Percentiles rank a stretch among this genome's conserved stretches.
Conservation (phyloP, 2,329 filamentous ascomycete species). For the Arthrobotrys musiformis region DNA sequence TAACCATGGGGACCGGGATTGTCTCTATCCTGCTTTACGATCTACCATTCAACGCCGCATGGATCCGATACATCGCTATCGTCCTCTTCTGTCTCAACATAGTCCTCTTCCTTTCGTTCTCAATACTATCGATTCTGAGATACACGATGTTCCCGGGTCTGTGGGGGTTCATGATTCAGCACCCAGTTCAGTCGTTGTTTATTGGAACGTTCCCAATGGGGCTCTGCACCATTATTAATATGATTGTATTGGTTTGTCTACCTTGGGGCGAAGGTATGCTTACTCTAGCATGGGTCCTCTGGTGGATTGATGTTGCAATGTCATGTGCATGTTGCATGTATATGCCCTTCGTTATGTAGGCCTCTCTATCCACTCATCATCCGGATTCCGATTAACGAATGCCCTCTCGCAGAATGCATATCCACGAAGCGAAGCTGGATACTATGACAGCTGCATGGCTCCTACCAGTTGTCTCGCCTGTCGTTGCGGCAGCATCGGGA, state of each 20-base stretch:
- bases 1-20: constrained; percentile 76
- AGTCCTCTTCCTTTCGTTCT: constrained; percentile 69
- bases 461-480: constrained; percentile 74
- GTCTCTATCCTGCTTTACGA: constrained; percentile 72
- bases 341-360: constrained; percentile 70
- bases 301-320: constrained; percentile 70
- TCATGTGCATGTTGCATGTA: constrained; percentile 69
- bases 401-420: constrained; percentile 57
- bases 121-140: constrained; percentile 69
- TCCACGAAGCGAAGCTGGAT: constrained; percentile 65
- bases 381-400: background rate
- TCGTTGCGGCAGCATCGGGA: constrained; percentile 74
- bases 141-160: constrained; percentile 75
- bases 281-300: constrained; percentile 69
- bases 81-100: constrained; percentile 72
- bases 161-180: constrained; percentile 73
- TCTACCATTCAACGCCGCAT: constrained; percentile 71
- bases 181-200: constrained; percentile 76
- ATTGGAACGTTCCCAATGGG: constrained; percentile 76
- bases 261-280: constrained; percentile 72
- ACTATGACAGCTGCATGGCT: constrained; percentile 74
- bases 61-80: constrained; percentile 71
- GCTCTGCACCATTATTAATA: constrained; percentile 74
- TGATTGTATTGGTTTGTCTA: constrained; percentile 71
- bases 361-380: constrained; percentile 3